Percentiles rank a stretch among this genome's conserved stretches.
These are phyloP conservation scores for Circinella umbellata DNA, from an alignment of 371 early-diverging fungal genomes.

Conservation along the genomic window DNA sequence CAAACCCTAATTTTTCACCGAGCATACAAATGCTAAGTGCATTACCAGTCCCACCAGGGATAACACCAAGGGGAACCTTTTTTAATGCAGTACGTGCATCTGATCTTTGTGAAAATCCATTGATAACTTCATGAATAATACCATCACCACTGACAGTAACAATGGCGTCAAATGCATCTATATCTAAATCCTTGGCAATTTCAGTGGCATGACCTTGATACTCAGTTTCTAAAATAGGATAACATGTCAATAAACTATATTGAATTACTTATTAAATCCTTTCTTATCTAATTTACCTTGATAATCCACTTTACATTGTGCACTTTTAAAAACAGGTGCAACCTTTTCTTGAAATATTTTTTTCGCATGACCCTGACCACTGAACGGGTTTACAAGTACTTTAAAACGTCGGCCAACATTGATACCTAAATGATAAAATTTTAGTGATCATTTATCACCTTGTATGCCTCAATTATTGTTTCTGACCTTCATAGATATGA, in stretches of 20 bases:
- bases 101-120: slow-evolving; percentile 71
- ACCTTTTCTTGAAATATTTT: slow-evolving; percentile 63
- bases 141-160: slow-evolving; percentile 84
- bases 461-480: neutral
- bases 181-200: slow-evolving; percentile 62
- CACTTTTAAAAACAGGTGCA: slow-evolving; percentile 68
- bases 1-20: slow-evolving; percentile 59
- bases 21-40: slow-evolving; percentile 57
- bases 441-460: neutral
- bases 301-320: slow-evolving; percentile 61
- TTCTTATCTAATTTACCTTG: slow-evolving; percentile 44
- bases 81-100: slow-evolving; percentile 61
- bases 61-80: slow-evolving; percentile 65
- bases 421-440: slow-evolving; percentile 22
- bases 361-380: slow-evolving; percentile 72
- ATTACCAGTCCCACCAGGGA: slow-evolving; percentile 71
- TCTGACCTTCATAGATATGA: slow-evolving; percentile 36
- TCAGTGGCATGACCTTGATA: slow-evolving; percentile 69
- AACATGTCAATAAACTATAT: neutral
- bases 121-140: slow-evolving; percentile 78
- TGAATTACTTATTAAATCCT: neutral
- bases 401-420: slow-evolving; percentile 48
- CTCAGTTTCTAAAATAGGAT: slow-evolving; percentile 57
- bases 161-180: slow-evolving; percentile 60
- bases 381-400: slow-evolving; percentile 77